Evolutionary conservation across 1,284 basidiomycete species (phyloP), one percentile per base, ranked within the genome.

Genomic region (Heterobasidion irregulare): DNA sequence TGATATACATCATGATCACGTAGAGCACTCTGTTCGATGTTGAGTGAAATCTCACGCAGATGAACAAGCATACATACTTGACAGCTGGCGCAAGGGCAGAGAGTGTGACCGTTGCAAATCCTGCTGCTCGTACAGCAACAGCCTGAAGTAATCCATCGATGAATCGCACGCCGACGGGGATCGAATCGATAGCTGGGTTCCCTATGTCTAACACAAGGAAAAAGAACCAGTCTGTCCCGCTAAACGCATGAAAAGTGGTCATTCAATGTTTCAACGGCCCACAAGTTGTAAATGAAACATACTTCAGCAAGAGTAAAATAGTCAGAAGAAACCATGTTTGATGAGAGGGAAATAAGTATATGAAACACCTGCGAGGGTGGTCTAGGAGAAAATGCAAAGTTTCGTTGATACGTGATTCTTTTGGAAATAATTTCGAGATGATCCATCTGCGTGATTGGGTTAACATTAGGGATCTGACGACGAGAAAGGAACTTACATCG

Each of bases 281-380:
- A 26, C 26, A 26, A 26, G 26, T 26, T 26, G 26, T 5, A 26
- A 26, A 26, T 26, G 26, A 26, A 26, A 69, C 80, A 59, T 63
- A 92, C 87, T 84, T 93, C 36, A 98, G 74, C 4, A 75, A 65
- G 8, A 89, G 46, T 0, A 89, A 68, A 47, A 97, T 63, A 1
- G 81, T 79, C 0, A 93, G 61, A 13, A 98, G 79, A 63, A 95
- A 92, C 92, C 94, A 96, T 1, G 95, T 98, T 67, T 98, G 94
- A 61, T 94, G 91, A 0, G 92, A 87, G 0, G 96, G 96, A 65
- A 99, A 98, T 7, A 99, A 80, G 68, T 97, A 95, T 46, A 96
- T 84, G 66, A 93, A 98, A 72, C 96, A 94, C 60, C 95, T 82
- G 26, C 95, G 82, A n/a, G 96, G 96, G 65, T 98, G 96, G 66